A percentile compares a stretch with the other conserved stretches of the same genome.
phyloP scores from a whole-genome alignment of 208 protist genomes.

The Leishmania mexicana region DNA sequence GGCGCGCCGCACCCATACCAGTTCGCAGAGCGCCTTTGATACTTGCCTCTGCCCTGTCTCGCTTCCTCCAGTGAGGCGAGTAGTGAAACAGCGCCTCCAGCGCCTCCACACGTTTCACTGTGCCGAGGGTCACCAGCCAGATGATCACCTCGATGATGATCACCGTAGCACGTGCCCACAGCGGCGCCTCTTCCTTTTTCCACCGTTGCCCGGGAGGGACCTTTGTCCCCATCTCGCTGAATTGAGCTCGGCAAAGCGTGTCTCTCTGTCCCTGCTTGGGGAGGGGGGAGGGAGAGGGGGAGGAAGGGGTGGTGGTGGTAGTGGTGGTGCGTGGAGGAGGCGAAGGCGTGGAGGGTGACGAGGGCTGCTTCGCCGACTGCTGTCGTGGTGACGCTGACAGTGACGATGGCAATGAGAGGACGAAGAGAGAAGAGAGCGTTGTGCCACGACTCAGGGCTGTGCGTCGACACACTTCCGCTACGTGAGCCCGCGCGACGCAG shows the following conservation, averaged over 20 bases:
- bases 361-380: neutral
- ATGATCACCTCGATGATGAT: conserved; percentile 24
- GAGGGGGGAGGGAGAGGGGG: neutral
- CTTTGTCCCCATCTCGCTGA: neutral
- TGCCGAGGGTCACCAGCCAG: conserved; percentile 38
- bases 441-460: neutral
- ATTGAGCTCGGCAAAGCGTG: neutral
- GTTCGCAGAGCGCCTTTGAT: conserved; percentile 27
- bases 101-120: conserved; percentile 23
- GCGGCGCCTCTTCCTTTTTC: conserved; percentile 1
- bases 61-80: conserved; percentile 30
- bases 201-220: neutral
- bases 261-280: neutral
- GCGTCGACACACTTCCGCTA: neutral
- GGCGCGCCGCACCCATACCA: conserved; percentile 29
- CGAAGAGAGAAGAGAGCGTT: neutral
- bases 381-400: neutral
- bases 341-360: neutral
- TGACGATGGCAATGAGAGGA: neutral
- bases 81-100: conserved; percentile 20
- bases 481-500: neutral
- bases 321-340: neutral
- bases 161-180: conserved; percentile 22
- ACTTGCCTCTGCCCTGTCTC: conserved; percentile 27
- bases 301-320: no score